These are phyloP conservation scores for Oryza meridionalis DNA, from an alignment of 176 grass and related monocot genomes.

Conservation along the genomic window DNA sequence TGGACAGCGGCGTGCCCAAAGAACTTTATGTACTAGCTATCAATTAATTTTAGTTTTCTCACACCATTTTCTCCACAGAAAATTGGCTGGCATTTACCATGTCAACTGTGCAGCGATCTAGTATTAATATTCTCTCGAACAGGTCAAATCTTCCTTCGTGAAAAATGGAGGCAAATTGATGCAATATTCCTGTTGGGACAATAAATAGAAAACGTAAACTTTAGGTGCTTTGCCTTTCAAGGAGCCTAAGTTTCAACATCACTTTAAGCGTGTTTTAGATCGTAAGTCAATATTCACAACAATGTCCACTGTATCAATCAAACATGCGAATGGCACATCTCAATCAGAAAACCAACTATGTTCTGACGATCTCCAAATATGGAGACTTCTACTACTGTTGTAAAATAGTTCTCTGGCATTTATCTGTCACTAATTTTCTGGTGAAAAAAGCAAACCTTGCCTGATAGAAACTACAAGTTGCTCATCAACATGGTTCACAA, in stretches of 20 bases:
- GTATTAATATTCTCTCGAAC: neutral
- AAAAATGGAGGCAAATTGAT: neutral
- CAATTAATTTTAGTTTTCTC: neutral
- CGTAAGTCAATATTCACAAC: conserved; percentile 40
- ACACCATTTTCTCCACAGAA: neutral
- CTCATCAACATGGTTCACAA: neutral
- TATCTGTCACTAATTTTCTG: neutral
- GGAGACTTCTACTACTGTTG: neutral
- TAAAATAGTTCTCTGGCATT: neutral
- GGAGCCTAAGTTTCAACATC: conserved; percentile 35
- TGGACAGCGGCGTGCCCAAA: conserved; percentile 31
- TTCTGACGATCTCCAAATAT: neutral
- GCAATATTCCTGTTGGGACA: neutral
- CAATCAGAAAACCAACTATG: conserved; percentile 4
- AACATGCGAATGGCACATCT: conserved; percentile 9
- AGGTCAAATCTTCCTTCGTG: conserved; percentile 15
- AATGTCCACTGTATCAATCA: conserved; percentile 10
- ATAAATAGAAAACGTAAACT: conserved; percentile 21
- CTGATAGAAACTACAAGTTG: conserved; percentile 11
- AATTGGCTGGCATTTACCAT: conserved; percentile 27
- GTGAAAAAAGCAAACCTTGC: neutral
- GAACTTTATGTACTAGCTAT: neutral
- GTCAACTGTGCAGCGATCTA: conserved; percentile 1
- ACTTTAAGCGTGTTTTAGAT: conserved; percentile 13
- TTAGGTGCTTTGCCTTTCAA: conserved; percentile 8